Evolutionary conservation across 495 filamentous ascomycete genomes (phyloP), one percentile per base, ranked within the genome.

Genomic region (Penicillium cinerascens): DNA sequence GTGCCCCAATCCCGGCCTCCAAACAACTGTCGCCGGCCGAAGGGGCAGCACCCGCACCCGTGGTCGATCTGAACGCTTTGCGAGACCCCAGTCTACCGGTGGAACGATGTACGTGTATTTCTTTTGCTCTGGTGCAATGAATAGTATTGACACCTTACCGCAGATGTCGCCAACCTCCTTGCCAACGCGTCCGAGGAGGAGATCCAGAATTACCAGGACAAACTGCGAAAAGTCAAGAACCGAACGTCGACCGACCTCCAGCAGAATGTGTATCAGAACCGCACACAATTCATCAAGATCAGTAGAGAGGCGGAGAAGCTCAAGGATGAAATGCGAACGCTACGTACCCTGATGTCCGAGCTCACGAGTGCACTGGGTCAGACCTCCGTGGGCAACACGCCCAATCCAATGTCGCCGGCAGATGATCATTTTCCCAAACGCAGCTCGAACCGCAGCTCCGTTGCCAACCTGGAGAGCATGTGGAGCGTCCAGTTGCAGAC

Each of bases 281-380:
- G 93, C 41, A 96, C 91, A 0, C 92, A 97, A 61, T 99, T 99
- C 70, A 96, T 99, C 76, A 92, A 95, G 61, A 97, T 99, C 69
- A 96, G 90, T 68, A 93, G 96, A 72, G 95, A 99, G 70, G 95
- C 95, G 2, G 93, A 99, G 62, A 96, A 96, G 69, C 81, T 99
- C 46, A 97, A 96, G 65, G 82, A 85, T 41, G 93, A 99, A 68
- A 97, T 99, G 92, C 83, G 91, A 20, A 86, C 87, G 2, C 83
- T 99, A 4, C 81, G 88, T 17, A 85, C 85, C 40, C 77, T 97
- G 39, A 95, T 97, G 83, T 85, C 88, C 21, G 93, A 99, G 54
- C 78, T 99, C 9, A 91, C 87, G 4, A 85, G 82, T 9, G 85
- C 89, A 0, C 71, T 97, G 7, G 82, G 87, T 7, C 84, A 90